phyloP scores from a whole-genome alignment of 768 basidiomycete genomes.

The Galerina sulciceps region DNA sequence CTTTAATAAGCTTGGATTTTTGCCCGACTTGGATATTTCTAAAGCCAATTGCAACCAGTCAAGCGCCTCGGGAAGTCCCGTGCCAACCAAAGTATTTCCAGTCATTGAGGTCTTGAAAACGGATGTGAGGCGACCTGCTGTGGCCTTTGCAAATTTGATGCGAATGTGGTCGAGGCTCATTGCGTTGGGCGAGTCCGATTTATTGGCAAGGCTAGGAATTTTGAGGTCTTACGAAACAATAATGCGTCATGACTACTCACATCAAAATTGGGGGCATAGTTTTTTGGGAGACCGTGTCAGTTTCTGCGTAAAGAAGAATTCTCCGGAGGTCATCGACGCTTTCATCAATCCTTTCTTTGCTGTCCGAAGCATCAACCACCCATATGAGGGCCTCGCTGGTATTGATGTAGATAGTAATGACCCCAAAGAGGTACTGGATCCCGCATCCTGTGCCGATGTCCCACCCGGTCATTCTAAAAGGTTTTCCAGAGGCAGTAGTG shows the following conservation, averaged over 20 bases:
- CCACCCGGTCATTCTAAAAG: conserved; percentile 59
- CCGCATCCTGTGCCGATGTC: conserved; percentile 63
- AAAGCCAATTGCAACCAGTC: conserved; percentile 40
- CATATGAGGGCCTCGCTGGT: conserved; percentile 62
- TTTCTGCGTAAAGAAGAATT: conserved; percentile 20
- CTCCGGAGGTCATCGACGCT: conserved; percentile 52
- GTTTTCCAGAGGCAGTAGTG: conserved; percentile 27
- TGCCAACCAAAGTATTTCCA: conserved; percentile 7
- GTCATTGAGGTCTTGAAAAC: conserved; percentile 30
- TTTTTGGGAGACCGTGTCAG: not conserved
- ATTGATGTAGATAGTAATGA: conserved; percentile 26
- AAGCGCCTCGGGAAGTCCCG: conserved; percentile 41
- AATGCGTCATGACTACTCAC: conserved; percentile 22
- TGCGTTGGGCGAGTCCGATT: conserved; percentile 60
- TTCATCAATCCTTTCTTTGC: conserved; percentile 51
- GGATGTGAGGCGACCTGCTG: conserved; percentile 33
- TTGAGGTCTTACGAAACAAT: not conserved
- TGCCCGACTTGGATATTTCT: conserved; percentile 24
- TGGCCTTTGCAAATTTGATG: conserved; percentile 28
- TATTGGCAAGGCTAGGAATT: conserved; percentile 54
- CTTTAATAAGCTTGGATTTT: not conserved
- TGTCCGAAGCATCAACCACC: conserved; percentile 64
- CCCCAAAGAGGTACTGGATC: conserved; percentile 38
- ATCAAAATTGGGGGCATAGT: conserved; percentile 33
- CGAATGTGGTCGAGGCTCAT: conserved; percentile 53